These are phyloP conservation scores for Zasmidium citrigriseum DNA, from an alignment of 2,329 filamentous ascomycete genomes.

Conservation along the genomic window DNA sequence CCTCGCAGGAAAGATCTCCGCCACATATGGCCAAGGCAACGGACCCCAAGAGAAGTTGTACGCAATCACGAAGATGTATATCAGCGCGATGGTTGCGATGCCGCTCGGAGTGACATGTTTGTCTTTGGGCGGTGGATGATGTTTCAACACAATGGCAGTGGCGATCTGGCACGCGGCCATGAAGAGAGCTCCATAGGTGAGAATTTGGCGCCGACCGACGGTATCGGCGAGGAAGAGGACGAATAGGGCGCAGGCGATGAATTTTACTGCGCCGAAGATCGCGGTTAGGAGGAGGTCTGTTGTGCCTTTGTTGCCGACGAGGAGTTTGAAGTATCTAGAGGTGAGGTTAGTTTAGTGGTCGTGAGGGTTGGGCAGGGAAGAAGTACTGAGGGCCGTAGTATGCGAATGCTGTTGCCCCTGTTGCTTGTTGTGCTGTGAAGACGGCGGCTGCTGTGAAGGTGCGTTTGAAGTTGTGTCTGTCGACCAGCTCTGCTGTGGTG, in stretches of 20 bases:
- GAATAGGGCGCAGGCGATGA: constrained; percentile 52
- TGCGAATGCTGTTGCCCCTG: constrained; percentile 56
- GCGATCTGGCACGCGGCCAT: constrained; percentile 40
- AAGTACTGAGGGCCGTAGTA: constrained; percentile 53
- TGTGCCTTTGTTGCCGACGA: constrained; percentile 48
- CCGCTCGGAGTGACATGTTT: constrained; percentile 36
- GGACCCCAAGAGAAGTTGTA: constrained; percentile 57
- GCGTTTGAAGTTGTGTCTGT: constrained; percentile 46
- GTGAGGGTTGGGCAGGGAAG: neutral
- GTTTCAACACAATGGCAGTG: constrained; percentile 34
- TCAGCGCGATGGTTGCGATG: constrained; percentile 55
- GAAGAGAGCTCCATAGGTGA: constrained; percentile 34
- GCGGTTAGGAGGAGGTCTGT: constrained; percentile 52
- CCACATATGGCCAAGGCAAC: constrained; percentile 35
- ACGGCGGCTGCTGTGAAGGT: constrained; percentile 48
- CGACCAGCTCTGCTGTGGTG: constrained; percentile 43
- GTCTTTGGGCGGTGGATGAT: constrained; percentile 23
- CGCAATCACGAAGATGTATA: constrained; percentile 57
- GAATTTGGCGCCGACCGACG: constrained; percentile 45
- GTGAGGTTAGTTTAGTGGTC: neutral
- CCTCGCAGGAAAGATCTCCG: constrained; percentile 54
- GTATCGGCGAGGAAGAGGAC: constrained; percentile 56
- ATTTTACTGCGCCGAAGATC: constrained; percentile 57
- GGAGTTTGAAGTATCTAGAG: constrained; percentile 52
- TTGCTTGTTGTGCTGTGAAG: constrained; percentile 56